A percentile compares a stretch with the other conserved stretches of the same genome.
Conservation (phyloP, 768 basidiomycete genomes). For the Hortiboletus campestris region DNA sequence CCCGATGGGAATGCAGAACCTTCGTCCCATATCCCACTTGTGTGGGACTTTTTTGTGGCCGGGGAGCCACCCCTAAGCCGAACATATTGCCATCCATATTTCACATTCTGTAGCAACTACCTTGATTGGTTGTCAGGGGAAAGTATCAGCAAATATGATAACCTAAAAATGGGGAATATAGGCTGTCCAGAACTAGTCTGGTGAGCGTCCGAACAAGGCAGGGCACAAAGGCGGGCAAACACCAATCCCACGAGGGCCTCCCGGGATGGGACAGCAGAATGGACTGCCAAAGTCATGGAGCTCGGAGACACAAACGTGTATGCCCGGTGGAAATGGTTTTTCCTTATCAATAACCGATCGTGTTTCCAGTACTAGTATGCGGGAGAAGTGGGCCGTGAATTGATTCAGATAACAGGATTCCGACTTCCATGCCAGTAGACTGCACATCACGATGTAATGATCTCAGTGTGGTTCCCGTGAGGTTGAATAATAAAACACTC, state of each 20-base stretch:
- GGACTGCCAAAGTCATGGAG: no score
- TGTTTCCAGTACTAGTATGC: neutral
- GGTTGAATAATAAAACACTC: neutral
- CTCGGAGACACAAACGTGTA: neutral
- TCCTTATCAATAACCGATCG: neutral
- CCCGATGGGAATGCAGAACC: no score
- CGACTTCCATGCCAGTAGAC: neutral
- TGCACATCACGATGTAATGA: neutral
- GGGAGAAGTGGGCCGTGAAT: neutral
- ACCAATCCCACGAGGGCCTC: neutral
- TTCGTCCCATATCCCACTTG: no score
- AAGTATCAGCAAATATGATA: no score
- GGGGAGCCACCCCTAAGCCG: no score
- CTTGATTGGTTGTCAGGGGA: no score
- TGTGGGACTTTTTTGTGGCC: no score
- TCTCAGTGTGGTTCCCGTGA: neutral
- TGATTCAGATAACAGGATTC: neutral
- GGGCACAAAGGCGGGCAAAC: neutral
- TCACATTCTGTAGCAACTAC: no score
- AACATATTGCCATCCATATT: no score
- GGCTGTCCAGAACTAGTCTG: neutral
- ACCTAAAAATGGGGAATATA: conserved; percentile 5
- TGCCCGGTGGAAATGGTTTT: neutral
- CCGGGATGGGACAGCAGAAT: neutral
- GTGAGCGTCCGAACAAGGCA: conserved; percentile 1